phyloP scores from a whole-genome alignment of 202 grass and related monocot species.

The Schoenoplectus tabernaemontani region DNA sequence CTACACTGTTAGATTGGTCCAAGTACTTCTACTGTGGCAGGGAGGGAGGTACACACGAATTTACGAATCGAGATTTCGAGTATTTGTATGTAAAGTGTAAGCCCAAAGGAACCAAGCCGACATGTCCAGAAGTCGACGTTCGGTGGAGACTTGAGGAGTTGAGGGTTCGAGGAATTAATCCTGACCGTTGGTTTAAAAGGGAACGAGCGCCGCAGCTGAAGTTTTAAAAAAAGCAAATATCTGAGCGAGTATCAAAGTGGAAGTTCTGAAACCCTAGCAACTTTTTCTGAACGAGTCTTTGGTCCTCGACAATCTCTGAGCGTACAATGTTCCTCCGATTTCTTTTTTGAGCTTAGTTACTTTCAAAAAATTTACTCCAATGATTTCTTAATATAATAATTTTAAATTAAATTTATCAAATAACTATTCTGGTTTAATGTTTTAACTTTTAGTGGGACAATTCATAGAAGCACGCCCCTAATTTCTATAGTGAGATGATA shows the following conservation, averaged over 20 bases:
- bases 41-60: too few relatives aligned
- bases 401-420: too few relatives aligned
- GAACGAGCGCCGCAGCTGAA: background rate
- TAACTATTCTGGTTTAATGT: too few relatives aligned
- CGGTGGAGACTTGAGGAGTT: background rate
- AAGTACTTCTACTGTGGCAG: too few relatives aligned
- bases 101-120: background rate
- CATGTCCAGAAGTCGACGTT: background rate
- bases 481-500: too few relatives aligned
- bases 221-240: background rate
- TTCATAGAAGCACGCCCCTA: too few relatives aligned
- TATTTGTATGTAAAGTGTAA: background rate
- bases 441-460: too few relatives aligned
- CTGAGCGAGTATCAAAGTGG: background rate
- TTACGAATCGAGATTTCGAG: too few relatives aligned
- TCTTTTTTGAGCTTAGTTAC: background rate
- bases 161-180: background rate
- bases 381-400: too few relatives aligned
- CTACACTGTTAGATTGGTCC: too few relatives aligned
- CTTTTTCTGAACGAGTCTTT: background rate
- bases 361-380: background rate
- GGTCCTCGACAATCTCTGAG: background rate
- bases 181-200: background rate
- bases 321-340: background rate
- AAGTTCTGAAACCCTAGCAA: background rate